Conservation (phyloP, 2,329 filamentous ascomycete species). For the Colletotrichum magnum region DNA sequence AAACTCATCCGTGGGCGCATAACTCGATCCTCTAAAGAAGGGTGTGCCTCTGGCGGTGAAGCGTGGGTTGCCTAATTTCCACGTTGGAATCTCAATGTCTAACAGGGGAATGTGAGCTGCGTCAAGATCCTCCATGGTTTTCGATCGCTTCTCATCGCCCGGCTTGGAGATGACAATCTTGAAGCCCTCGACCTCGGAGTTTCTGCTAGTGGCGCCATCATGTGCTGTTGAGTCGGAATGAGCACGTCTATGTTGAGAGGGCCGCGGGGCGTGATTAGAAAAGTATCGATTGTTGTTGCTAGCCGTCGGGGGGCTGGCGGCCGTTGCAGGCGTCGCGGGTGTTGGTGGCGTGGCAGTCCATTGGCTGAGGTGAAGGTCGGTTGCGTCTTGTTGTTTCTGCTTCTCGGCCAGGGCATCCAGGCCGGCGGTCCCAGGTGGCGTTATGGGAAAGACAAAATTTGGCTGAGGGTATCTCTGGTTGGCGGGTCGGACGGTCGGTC, state of each 20-base stretch:
- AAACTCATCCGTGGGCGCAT: constrained; percentile 81
- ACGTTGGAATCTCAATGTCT: constrained; percentile 85
- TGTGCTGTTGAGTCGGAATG: constrained; percentile 84
- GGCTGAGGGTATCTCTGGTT: constrained; percentile 74
- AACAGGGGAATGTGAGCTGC: constrained; percentile 67
- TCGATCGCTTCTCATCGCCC: constrained; percentile 70
- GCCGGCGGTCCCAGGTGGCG: constrained; percentile 71
- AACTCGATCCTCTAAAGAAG: constrained; percentile 84
- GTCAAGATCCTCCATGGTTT: constrained; percentile 72
- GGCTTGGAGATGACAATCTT: constrained; percentile 86
- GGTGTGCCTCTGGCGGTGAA: constrained; percentile 85
- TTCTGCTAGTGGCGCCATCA: constrained; percentile 68
- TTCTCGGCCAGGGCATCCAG: constrained; percentile 61
- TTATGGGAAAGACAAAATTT: constrained; percentile 71
- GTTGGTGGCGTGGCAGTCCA: constrained; percentile 59
- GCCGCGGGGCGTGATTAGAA: constrained; percentile 46
- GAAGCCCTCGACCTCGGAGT: constrained; percentile 76
- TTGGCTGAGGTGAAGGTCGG: constrained; percentile 52
- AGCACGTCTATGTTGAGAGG: constrained; percentile 69
- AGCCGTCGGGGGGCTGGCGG: constrained; percentile 50
- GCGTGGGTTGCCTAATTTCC: constrained; percentile 84
- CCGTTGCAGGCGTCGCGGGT: constrained; percentile 43
- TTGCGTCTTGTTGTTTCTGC: constrained; percentile 44
- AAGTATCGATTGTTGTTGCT: constrained; percentile 52
- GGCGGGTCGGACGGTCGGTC: constrained; percentile 73